These are phyloP conservation scores for Claviceps lovelessii DNA, from an alignment of 2,329 filamentous ascomycete species.

Conservation along the genomic window DNA sequence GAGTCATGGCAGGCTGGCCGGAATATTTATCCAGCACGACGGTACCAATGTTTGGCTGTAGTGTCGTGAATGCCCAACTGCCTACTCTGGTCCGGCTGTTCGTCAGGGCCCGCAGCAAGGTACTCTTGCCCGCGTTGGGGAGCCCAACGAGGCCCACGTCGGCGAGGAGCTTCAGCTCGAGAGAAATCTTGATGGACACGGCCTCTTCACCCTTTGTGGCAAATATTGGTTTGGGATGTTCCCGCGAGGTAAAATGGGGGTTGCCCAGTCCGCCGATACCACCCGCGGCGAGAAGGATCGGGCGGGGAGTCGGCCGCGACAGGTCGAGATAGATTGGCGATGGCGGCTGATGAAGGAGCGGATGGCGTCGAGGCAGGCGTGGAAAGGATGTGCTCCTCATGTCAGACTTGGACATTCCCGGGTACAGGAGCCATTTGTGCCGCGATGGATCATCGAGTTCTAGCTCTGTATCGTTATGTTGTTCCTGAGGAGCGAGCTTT, in stretches of 20 bases:
- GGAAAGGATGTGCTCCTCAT: slow-evolving; percentile 40
- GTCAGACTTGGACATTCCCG: slow-evolving; percentile 59
- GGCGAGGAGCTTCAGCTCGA: slow-evolving; percentile 88
- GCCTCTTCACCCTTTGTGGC: slow-evolving; percentile 76
- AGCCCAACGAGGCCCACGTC: slow-evolving; percentile 90
- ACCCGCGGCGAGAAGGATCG: slow-evolving; percentile 74
- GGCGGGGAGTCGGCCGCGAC: slow-evolving; percentile 62
- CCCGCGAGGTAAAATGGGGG: slow-evolving; percentile 73
- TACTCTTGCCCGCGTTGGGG: slow-evolving; percentile 93
- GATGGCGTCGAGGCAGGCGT: slow-evolving; percentile 35
- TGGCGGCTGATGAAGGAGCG: slow-evolving; percentile 51
- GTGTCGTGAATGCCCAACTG: slow-evolving; percentile 91
- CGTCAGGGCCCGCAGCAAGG: slow-evolving; percentile 71
- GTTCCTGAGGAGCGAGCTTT: slow-evolving; percentile 5
- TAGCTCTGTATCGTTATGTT: slow-evolving; percentile 23
- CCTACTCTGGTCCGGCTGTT: slow-evolving; percentile 82
- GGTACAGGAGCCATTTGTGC: slow-evolving; percentile 77
- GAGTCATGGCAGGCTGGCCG: slow-evolving; percentile 46
- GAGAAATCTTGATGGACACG: slow-evolving; percentile 62
- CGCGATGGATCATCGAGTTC: slow-evolving; percentile 34
- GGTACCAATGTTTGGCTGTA: slow-evolving; percentile 90
- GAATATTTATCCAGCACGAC: slow-evolving; percentile 81
- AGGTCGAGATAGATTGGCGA: slow-evolving; percentile 61
- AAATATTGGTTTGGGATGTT: slow-evolving; percentile 65
- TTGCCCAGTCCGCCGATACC: slow-evolving; percentile 86